Evolutionary conservation across 2,329 filamentous ascomycete species (phyloP).

Genomic region (Coniochaeta ligniaria): DNA sequence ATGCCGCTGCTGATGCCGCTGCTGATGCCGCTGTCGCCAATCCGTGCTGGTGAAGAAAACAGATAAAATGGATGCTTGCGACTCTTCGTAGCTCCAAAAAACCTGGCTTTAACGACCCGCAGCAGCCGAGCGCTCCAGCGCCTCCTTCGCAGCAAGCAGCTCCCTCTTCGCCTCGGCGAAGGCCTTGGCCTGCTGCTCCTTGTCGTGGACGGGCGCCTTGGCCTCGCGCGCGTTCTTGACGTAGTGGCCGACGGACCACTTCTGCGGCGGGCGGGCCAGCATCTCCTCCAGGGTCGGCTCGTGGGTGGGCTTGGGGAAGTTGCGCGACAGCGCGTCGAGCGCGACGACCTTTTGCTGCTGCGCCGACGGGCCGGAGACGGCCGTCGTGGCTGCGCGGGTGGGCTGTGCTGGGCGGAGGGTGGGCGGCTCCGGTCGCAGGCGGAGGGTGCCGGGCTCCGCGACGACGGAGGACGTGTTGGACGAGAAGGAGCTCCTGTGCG

Average conservation of each 20-base stretch:
- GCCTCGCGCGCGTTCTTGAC: constrained; percentile 20
- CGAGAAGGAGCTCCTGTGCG: constrained; percentile 9
- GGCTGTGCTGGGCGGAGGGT: not conserved
- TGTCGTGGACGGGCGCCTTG: constrained; percentile 17
- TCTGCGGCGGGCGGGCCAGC: constrained; percentile 31
- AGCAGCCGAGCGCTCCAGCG: constrained; percentile 6
- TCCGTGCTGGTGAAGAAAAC: not conserved
- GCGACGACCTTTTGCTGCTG: constrained; percentile 6
- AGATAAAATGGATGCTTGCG: not conserved
- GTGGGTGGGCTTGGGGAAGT: constrained; percentile 31
- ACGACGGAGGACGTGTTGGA: constrained; percentile 3
- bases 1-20: not conserved
- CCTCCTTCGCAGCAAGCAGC: constrained; percentile 30
- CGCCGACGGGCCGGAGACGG: constrained; percentile 5
- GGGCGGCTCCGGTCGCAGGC: not conserved
- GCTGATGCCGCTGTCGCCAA: not conserved
- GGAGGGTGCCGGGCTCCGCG: not conserved
- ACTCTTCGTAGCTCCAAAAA: not conserved
- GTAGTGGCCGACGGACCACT: constrained; percentile 31
- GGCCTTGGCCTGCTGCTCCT: constrained; percentile 27
- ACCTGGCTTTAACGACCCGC: not conserved
- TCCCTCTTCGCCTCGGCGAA: constrained; percentile 41
- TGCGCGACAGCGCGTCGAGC: constrained; percentile 26
- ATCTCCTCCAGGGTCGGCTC: constrained; percentile 34
- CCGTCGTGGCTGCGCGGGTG: not conserved